Evolutionary conservation across 805 yeast genomes (phyloP).

Genomic region (Yamadazyma endophytica): DNA sequence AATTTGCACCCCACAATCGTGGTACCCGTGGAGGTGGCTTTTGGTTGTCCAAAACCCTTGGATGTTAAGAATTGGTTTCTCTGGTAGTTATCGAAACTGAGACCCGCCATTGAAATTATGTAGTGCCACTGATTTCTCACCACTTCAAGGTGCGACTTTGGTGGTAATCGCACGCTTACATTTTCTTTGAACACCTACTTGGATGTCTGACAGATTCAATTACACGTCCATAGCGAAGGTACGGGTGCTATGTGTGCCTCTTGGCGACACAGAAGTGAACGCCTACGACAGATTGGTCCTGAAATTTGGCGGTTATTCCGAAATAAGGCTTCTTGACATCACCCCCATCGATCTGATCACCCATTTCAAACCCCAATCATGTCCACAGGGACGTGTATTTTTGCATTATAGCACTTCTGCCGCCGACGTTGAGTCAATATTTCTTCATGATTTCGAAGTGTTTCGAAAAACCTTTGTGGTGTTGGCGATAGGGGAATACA

Average conservation of each 20-base stretch:
- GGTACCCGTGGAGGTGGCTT: constrained; percentile 97
- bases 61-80: constrained; percentile 75
- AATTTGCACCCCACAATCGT: constrained; percentile 96
- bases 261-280: constrained; percentile 42
- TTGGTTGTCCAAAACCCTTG: constrained; percentile 74
- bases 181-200: not conserved
- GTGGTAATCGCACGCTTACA: not conserved
- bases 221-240: constrained; percentile 66
- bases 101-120: constrained; percentile 68
- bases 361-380: constrained; percentile 78
- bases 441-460: constrained; percentile 86
- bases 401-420: constrained; percentile 49
- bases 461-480: constrained; percentile 72
- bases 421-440: constrained; percentile 54
- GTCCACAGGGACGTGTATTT: constrained; percentile 71
- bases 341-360: constrained; percentile 49
- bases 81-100: constrained; percentile 89
- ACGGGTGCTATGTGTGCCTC: constrained; percentile 64
- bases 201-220: constrained; percentile 33
- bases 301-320: constrained; percentile 46
- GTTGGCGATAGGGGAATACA: constrained; percentile 39
- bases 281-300: constrained; percentile 42
- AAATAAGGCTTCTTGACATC: constrained; percentile 72
- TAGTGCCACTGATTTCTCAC: not conserved
- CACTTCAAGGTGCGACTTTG: not conserved